A percentile compares a stretch with the other conserved stretches of the same genome.
Conservation (phyloP, 129 eudicot genomes). For the Flaveria bidentis region DNA sequence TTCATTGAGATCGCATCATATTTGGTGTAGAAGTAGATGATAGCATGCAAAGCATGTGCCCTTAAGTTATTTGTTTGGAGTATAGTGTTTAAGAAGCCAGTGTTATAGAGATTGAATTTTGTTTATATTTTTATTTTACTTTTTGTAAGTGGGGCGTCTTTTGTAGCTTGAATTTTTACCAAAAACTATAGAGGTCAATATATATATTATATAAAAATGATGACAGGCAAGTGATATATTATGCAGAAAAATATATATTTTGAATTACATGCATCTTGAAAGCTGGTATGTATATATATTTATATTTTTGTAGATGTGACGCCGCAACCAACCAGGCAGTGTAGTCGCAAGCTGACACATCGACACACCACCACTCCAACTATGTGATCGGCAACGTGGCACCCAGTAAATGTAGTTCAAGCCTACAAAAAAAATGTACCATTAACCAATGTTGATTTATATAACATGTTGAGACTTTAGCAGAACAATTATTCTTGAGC, state of each 20-base stretch:
- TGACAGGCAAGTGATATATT: not conserved
- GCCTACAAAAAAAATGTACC: too few relatives aligned
- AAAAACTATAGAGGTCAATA: not conserved
- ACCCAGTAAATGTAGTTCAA: too few relatives aligned
- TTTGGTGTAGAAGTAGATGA: not conserved
- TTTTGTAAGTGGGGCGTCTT: not conserved
- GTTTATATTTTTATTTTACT: not conserved
- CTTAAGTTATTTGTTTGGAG: not conserved
- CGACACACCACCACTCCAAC: too few relatives aligned
- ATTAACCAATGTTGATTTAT: too few relatives aligned
- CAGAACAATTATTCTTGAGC: too few relatives aligned
- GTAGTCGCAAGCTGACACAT: too few relatives aligned
- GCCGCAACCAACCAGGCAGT: too few relatives aligned
- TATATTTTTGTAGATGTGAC: too few relatives aligned
- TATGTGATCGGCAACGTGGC: too few relatives aligned
- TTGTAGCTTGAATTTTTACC: not conserved
- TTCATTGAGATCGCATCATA: not conserved
- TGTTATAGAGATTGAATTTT: not conserved
- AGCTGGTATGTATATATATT: too few relatives aligned
- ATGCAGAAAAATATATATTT: not conserved
- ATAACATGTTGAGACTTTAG: too few relatives aligned
- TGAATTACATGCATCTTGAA: not conserved
- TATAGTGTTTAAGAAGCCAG: not conserved
- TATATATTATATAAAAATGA: not conserved
- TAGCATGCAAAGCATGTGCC: not conserved